Base-by-base conservation (phyloP, 1,284 basidiomycete species). In the Xerocomus cyaneibrunnescens region DNA sequence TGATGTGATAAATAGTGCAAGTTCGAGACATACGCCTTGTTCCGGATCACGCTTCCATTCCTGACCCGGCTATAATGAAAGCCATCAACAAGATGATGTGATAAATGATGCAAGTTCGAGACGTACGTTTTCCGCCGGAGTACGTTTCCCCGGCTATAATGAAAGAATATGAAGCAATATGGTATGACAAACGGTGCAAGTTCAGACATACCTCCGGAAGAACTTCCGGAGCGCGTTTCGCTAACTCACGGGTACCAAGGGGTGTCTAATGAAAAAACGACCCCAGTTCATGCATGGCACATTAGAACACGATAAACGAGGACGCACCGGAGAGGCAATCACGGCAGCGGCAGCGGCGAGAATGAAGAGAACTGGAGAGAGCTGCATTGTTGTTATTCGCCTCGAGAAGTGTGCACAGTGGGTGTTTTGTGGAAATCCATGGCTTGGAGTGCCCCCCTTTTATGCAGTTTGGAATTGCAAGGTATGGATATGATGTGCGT, bases 241-340 rank as follows among this genome's bases (percentile, higher is more conserved):
- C 32, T 16, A 34, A 8, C 16, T 17, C 32, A 16, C 16, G 2
- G 7, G 14, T 9, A 12, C 10, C 10, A 17, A 21, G 13, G 5
- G 39, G 27, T 6, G 34, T 8, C 48, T 50, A 13, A 17, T 38
- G 19, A 22, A 16, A 23, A 25, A 23, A 30, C 28, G 8, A n/a
- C n/a, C n/a, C n/a, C n/a, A n/a, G n/a, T n/a, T n/a, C 28, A 30
- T 3, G n/a, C 28, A 32, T 6, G 16, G 17, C 8, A 31, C 16
- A 5, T 13, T 10, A 7, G 19, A 9, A n/a, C 12, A n/a, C 7
- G 10, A 31, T 30, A 36, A 10, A 31, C 7, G 21, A 38, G 17
- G n/a, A 51, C 50, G 7, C 10, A 51, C 50, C 3, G 50, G 40
- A 32, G 34, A n/a, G 6, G 47, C 47, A 14, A 52, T 27, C 40